Conservation (phyloP, 1,284 basidiomycete genomes). For the Tetrapyrgos nigripes region DNA sequence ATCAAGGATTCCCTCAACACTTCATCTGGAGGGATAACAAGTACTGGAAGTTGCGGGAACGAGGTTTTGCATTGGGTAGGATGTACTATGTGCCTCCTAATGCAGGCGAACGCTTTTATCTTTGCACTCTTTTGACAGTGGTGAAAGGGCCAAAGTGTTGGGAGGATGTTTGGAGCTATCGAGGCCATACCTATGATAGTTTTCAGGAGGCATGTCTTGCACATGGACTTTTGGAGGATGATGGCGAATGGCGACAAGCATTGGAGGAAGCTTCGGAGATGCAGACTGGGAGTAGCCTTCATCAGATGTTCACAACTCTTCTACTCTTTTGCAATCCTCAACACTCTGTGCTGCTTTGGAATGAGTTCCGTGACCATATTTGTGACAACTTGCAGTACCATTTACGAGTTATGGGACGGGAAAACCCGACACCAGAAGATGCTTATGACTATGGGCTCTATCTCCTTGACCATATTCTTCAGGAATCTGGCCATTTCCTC, state of each 20-base stretch:
- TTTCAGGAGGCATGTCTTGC: conserved; percentile 46
- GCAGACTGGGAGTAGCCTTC: conserved; percentile 47
- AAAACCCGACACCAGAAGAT: conserved; percentile 25
- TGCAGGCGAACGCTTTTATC: conserved; percentile 43
- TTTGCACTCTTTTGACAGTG: conserved; percentile 41
- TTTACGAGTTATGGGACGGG: conserved; percentile 16
- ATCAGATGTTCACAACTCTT: conserved; percentile 43
- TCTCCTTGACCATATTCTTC: conserved; percentile 32
- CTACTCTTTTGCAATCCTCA: conserved; percentile 39
- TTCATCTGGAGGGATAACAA: conserved; percentile 20
- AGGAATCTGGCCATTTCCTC: conserved; percentile 23
- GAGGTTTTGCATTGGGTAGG: conserved; percentile 37
- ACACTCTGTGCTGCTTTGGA: conserved; percentile 43
- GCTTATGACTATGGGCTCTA: no score
- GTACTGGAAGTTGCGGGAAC: conserved; percentile 33
- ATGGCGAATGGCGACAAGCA: conserved; percentile 49
- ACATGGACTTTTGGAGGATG: conserved; percentile 49
- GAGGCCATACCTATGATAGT: conserved; percentile 29
- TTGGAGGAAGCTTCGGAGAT: conserved; percentile 47
- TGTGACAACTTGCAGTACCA: conserved; percentile 45
- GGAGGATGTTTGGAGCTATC: conserved; percentile 34
- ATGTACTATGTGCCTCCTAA: conserved; percentile 43
- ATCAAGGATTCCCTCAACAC: conserved; percentile 47
- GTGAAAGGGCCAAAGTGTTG: conserved; percentile 43
- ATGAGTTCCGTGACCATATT: conserved; percentile 36